Evolutionary conservation across 225 moss, liverwort and hornwort genomes (phyloP).

Genomic region (Lunularia cruciata): DNA sequence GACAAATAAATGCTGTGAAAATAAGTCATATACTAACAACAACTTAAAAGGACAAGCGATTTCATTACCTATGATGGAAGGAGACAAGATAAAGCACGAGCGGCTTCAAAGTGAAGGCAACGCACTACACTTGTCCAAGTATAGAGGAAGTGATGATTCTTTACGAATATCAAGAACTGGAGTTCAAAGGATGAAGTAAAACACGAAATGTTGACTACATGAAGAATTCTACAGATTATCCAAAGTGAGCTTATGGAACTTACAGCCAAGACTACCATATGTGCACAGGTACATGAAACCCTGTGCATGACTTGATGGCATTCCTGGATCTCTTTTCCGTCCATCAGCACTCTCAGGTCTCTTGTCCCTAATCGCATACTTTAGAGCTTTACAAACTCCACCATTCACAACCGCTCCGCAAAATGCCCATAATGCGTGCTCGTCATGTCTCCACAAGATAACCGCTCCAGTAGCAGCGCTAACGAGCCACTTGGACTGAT

Average conservation of each 20-base stretch:
- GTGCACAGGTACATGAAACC: conserved; percentile 34
- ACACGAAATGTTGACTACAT: no score
- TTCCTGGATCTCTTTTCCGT: conserved; percentile 47
- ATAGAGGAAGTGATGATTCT: no score
- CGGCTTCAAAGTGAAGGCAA: no score
- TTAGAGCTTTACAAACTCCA: conserved; percentile 30
- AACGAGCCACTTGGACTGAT: conserved; percentile 47
- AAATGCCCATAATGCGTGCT: conserved; percentile 35
- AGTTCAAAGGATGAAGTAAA: no score
- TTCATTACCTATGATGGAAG: no score
- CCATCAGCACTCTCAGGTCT: conserved; percentile 38
- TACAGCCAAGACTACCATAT: conserved; percentile 39
- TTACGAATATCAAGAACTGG: no score
- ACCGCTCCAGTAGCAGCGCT: neutral
- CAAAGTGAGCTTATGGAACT: conserved; percentile 6
- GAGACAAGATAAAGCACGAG: no score
- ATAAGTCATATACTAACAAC: no score
- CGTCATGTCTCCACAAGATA: conserved; percentile 40
- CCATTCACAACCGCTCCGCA: conserved; percentile 27
- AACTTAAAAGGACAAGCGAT: no score
- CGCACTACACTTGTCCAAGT: no score
- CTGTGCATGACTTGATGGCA: conserved; percentile 54
- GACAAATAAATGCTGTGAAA: no score
- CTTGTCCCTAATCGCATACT: conserved; percentile 40
- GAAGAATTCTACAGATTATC: neutral